These are phyloP conservation scores for Cordyceps cateniannulata DNA, from an alignment of 2,329 filamentous ascomycete species.

Conservation along the genomic window DNA sequence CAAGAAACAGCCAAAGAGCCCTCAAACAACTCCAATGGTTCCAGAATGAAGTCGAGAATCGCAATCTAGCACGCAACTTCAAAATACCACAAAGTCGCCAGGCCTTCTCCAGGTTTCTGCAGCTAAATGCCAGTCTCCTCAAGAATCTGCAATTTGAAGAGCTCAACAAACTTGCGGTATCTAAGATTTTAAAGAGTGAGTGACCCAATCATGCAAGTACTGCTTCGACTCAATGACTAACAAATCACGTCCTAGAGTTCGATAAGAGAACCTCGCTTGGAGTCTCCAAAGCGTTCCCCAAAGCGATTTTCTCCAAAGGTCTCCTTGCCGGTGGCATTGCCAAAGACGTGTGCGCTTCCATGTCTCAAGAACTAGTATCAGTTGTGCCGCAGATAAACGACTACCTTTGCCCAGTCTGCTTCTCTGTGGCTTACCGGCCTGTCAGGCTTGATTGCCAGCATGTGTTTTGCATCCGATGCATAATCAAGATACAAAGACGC, in stretches of 20 bases:
- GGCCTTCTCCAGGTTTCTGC: conserved; percentile 63
- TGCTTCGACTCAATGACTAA: conserved; percentile 11
- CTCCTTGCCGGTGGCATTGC: conserved; percentile 63
- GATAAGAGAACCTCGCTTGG: conserved; percentile 77
- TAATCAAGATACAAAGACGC: conserved; percentile 71
- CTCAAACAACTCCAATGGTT: conserved; percentile 65
- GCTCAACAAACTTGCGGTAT: conserved; percentile 69
- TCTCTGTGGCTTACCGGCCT: conserved; percentile 71
- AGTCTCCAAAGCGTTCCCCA: conserved; percentile 56
- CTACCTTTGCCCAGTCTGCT: conserved; percentile 76
- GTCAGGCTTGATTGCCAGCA: conserved; percentile 71
- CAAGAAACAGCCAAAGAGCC: conserved; percentile 59
- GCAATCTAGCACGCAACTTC: conserved; percentile 54
- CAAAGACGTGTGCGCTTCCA: conserved; percentile 66
- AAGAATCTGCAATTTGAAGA: conserved; percentile 78
- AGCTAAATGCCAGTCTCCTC: conserved; percentile 69
- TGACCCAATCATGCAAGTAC: conserved; percentile 4
- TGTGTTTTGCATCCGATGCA: conserved; percentile 76
- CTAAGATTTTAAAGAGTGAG: conserved; percentile 79
- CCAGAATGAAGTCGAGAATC: conserved; percentile 56
- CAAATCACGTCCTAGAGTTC: conserved; percentile 57
- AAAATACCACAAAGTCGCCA: conserved; percentile 58
- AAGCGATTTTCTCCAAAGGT: conserved; percentile 50
- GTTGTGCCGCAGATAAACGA: conserved; percentile 78
- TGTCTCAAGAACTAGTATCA: conserved; percentile 65